Evolutionary conservation across 2,329 filamentous ascomycete species (phyloP).

Genomic region (Aureobasidium sp.): DNA sequence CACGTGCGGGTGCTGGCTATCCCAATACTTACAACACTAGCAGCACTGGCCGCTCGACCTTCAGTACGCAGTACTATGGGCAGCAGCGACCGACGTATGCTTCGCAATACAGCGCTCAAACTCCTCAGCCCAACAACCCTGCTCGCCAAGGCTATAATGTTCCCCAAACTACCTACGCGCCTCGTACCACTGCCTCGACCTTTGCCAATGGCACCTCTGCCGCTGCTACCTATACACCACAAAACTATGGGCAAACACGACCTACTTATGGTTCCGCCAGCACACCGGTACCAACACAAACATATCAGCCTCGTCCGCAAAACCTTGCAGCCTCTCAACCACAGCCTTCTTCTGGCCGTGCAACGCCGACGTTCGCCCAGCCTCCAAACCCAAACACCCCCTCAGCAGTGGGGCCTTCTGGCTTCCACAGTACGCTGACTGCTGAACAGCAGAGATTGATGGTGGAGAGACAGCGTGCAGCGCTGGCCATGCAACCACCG

Average conservation of each 20-base stretch:
- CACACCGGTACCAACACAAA: background rate
- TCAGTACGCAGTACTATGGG: constrained; percentile 6
- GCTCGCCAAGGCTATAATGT: constrained; percentile 1
- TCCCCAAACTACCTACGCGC: constrained; percentile 1
- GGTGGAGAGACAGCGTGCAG: constrained; percentile 29
- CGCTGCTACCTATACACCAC: background rate
- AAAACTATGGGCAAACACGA: constrained; percentile 8
- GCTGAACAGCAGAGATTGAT: constrained; percentile 27
- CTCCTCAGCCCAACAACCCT: constrained; percentile 1
- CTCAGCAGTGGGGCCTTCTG: constrained; percentile 19
- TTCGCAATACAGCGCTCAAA: constrained; percentile 1
- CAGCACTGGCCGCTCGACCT: background rate
- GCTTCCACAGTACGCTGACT: constrained; percentile 25
- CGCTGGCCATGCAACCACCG: constrained; percentile 26
- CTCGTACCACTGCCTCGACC: constrained; percentile 16
- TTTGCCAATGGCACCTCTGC: constrained; percentile 9
- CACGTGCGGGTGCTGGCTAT: background rate
- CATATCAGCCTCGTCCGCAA: background rate
- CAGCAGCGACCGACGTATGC: background rate
- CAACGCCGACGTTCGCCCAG: constrained; percentile 23
- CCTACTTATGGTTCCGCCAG: constrained; percentile 2
- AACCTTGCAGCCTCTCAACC: constrained; percentile 5
- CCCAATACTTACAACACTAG: constrained; percentile 1
- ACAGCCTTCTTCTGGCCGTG: constrained; percentile 22
- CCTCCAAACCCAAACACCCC: constrained; percentile 17